phyloP scores from a whole-genome alignment of 331 rosid species.

The Quercus phellos region DNA sequence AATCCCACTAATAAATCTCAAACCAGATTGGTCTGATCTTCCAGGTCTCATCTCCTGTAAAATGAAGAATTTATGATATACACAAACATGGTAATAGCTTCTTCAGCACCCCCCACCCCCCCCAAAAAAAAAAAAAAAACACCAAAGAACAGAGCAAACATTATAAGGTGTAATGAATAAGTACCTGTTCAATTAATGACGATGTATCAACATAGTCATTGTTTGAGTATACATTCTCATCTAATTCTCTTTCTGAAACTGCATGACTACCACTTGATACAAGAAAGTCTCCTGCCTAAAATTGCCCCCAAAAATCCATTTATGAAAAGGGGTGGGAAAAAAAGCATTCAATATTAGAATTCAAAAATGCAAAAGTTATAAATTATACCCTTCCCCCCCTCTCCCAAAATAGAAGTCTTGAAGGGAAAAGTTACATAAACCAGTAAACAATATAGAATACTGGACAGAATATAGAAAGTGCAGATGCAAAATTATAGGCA shows the following conservation, averaged over 20 bases:
- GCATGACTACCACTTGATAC: slow-evolving; percentile 60
- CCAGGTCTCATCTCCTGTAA: slow-evolving; percentile 74
- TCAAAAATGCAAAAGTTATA: background rate
- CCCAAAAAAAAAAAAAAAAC: background rate
- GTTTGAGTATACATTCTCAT: slow-evolving; percentile 66
- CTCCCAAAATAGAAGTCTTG: slow-evolving; percentile 1
- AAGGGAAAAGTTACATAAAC: slow-evolving; percentile 6
- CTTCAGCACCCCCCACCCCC: accelerated
- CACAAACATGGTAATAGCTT: slow-evolving; percentile 14
- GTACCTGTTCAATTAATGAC: slow-evolving; percentile 86
- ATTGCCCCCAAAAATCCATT: slow-evolving; percentile 21
- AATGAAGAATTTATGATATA: slow-evolving; percentile 22
- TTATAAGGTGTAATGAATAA: background rate
- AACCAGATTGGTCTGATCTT: slow-evolving; percentile 72
- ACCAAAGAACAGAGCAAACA: background rate
- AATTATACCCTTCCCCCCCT: background rate
- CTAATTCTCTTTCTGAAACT: slow-evolving; percentile 66
- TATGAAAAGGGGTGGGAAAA: slow-evolving; percentile 3
- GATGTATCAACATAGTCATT: slow-evolving; percentile 53
- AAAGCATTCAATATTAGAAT: slow-evolving; percentile 1
- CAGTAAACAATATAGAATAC: slow-evolving; percentile 6
- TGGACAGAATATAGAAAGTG: slow-evolving; percentile 4
- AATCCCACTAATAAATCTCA: slow-evolving; percentile 92
- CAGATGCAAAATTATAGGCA: slow-evolving; percentile 6
- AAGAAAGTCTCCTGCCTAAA: slow-evolving; percentile 85